These are phyloP conservation scores for Tetraselmis chui DNA, from an alignment of 139 green algal genomes.

Conservation along the genomic window DNA sequence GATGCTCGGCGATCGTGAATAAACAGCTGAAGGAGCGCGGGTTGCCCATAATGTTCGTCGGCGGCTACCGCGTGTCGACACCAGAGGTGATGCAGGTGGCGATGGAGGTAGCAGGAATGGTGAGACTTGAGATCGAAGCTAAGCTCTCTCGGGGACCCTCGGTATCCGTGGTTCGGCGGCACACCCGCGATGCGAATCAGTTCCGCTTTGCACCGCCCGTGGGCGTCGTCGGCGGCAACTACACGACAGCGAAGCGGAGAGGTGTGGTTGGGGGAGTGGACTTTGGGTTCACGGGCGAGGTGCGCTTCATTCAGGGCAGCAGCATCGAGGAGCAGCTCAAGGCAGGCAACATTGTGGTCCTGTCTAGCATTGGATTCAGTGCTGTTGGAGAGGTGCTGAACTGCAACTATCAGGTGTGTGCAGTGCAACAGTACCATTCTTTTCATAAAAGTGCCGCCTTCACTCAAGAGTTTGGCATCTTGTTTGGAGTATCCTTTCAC, in stretches of 20 bases:
- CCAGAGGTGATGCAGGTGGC: conserved; percentile 20
- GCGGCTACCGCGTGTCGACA: conserved; percentile 34
- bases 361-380: conserved; percentile 80
- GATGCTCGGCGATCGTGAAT: conserved; percentile 22
- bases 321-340: conserved; percentile 76
- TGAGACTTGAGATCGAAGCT: conserved; percentile 32
- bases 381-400: conserved; percentile 87
- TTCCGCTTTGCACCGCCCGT: conserved; percentile 41
- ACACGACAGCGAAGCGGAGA: conserved; percentile 74
- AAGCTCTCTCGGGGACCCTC: conserved; percentile 45
- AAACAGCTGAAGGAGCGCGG: conserved; percentile 13
- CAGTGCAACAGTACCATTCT: background rate
- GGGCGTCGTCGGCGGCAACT: conserved; percentile 86
- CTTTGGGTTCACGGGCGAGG: conserved; percentile 78
- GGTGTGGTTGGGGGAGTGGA: conserved; percentile 89
- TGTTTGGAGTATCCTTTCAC: no score
- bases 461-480: no score
- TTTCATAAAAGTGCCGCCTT: no score
- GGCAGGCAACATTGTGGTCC: conserved; percentile 76
- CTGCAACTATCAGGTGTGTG: conserved; percentile 64
- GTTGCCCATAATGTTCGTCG: conserved; percentile 14
- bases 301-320: conserved; percentile 71
- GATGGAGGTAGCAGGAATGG: conserved; percentile 32
- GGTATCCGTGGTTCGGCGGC: conserved; percentile 77
- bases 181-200: conserved; percentile 56